Evolutionary conservation across 2,329 filamentous ascomycete species (phyloP).

Genomic region (Microcyclospora tardicrescens): DNA sequence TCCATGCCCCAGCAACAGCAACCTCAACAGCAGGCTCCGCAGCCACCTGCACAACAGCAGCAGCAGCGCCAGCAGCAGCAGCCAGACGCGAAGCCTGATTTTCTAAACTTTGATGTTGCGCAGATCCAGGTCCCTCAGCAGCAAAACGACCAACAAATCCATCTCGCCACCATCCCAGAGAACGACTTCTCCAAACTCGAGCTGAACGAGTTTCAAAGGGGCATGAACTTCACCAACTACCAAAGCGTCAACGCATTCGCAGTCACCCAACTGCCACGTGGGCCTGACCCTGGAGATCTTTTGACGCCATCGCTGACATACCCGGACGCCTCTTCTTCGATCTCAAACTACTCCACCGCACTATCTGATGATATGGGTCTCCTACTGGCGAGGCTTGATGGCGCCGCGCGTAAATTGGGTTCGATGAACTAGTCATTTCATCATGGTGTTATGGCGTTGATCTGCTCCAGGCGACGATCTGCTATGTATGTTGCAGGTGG

Average conservation of each 20-base stretch:
- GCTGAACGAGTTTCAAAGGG: slow-evolving; percentile 42
- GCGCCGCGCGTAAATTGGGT: slow-evolving; percentile 10
- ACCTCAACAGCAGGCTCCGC: slow-evolving; percentile 8
- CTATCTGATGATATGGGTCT: slow-evolving; percentile 10
- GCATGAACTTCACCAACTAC: slow-evolving; percentile 27
- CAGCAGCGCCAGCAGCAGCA: slow-evolving; percentile 12
- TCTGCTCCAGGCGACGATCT: too few species aligned
- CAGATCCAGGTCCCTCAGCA: slow-evolving; percentile 23
- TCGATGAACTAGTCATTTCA: neutral
- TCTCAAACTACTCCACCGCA: slow-evolving; percentile 6
- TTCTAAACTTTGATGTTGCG: slow-evolving; percentile 25
- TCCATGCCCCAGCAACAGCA: slow-evolving; percentile 10
- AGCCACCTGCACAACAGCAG: slow-evolving; percentile 6
- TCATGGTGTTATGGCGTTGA: too few species aligned
- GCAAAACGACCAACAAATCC: slow-evolving; percentile 37
- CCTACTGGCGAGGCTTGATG: slow-evolving; percentile 20
- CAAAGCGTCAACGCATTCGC: slow-evolving; percentile 22
- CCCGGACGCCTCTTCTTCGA: slow-evolving; percentile 7
- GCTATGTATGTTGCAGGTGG: too few species aligned
- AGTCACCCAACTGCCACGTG: slow-evolving; percentile 16
- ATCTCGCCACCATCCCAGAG: slow-evolving; percentile 75
- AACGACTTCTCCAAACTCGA: slow-evolving; percentile 64
- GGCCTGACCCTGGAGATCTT: slow-evolving; percentile 14
- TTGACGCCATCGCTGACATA: slow-evolving; percentile 11
- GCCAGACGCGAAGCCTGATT: slow-evolving; percentile 23